Conservation (phyloP, 345 rosid species). For the Euphorbia peplus region DNA sequence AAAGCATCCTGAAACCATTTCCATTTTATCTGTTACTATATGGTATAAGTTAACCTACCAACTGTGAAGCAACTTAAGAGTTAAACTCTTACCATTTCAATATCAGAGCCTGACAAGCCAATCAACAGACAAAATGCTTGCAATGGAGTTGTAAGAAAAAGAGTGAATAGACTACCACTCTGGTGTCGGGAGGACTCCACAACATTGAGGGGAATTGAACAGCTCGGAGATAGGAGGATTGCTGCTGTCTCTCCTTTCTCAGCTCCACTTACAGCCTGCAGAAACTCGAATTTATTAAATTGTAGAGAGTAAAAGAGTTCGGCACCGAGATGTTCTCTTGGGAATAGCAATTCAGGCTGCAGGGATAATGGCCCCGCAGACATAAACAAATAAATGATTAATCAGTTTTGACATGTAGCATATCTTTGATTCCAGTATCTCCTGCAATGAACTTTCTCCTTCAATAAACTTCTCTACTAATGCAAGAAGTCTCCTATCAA, state of each 20-base stretch:
- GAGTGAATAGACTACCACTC: slow-evolving; percentile 73
- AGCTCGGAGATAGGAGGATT: slow-evolving; percentile 75
- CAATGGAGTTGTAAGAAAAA: slow-evolving; percentile 80
- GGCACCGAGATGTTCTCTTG: not conserved
- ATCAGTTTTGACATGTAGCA: not conserved
- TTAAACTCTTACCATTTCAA: slow-evolving; percentile 56
- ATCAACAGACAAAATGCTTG: slow-evolving; percentile 82
- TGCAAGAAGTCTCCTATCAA: not conserved
- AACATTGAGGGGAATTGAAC: slow-evolving; percentile 41
- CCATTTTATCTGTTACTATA: slow-evolving; percentile 13
- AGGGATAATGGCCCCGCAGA: not conserved
- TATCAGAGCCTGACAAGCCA: slow-evolving; percentile 67
- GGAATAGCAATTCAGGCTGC: not conserved
- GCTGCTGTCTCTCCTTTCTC: slow-evolving; percentile 98
- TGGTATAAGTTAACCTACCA: slow-evolving; percentile 7
- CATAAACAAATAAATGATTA: no score
- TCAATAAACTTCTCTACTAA: not conserved
- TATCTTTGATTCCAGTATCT: not conserved
- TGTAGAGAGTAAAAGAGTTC: not conserved
- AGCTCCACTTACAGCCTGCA: slow-evolving; percentile 67
- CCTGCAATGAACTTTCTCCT: not conserved
- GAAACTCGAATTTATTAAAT: slow-evolving; percentile 9
- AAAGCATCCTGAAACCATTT: slow-evolving; percentile 49
- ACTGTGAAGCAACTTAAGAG: slow-evolving; percentile 10
- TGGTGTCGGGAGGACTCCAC: slow-evolving; percentile 64